Evolutionary conservation across 2,329 filamentous ascomycete species (phyloP), one percentile per base, ranked within the genome.

Genomic region (Cytospora paraplurivora): DNA sequence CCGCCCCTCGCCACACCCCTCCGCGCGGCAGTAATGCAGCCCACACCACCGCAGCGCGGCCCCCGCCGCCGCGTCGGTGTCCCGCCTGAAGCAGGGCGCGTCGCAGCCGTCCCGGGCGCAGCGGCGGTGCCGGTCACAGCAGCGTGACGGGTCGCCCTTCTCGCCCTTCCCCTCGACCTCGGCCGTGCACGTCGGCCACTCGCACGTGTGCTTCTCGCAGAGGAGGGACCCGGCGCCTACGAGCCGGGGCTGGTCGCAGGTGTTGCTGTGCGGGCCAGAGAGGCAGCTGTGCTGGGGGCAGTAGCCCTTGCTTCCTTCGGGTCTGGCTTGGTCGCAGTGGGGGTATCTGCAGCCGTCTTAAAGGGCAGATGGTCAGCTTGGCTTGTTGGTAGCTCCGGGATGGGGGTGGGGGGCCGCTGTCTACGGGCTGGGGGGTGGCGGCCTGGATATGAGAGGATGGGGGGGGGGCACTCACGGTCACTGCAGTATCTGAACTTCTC

Each of bases 321-420:
- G 58, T 41, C 19, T 55, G 51, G 13, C 35, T 1, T 61, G 51
- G 3, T 61, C 51, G 62, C 70, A 71, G 56, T 66, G 59, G 33
- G 62, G 52, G 19, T 60, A 63, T 15, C 27, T 57, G 62, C 70
- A 72, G 62, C 59, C 66, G 62, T 72, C 70, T 71, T 7, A 6
- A 1, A 33, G 27, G 12, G 55, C 37, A 34, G 34, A 33, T 17
- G 44, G 41, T 35, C 10, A 27, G 19, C 5, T 10, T 17, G 37
- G 7, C 17, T 52, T 47, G 49, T 12, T 7, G 34, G 21, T 7
- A 10, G 10, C 8, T 27, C 13, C 19, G 10, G 10, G 4, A 8
- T 5, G 19, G 34, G 6, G n/a, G n/a, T n/a, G n/a, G n/a, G n/a
- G n/a, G n/a, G n/a, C n/a, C n/a, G n/a, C n/a, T n/a, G n/a, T n/a